Evolutionary conservation across 148 eudicot species (phyloP), one percentile per base, ranked within the genome.

Genomic region (Dysphania ambrosioides): DNA sequence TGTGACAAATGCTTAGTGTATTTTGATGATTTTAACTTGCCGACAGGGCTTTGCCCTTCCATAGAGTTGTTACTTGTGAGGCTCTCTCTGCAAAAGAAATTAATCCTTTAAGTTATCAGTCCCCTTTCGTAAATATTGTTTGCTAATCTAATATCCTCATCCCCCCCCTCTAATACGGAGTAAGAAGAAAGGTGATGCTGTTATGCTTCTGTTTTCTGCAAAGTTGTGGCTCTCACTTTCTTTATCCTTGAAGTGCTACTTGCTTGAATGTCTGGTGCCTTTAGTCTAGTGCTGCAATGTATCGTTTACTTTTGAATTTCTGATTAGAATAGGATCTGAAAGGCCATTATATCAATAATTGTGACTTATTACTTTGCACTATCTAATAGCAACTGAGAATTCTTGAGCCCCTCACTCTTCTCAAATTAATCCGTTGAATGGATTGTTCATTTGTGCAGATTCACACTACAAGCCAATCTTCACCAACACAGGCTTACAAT

Each of bases 401-500:
- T 56, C 38, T 24, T 57, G 35, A 35, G 59, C 7, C 36, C 30
- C 69, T 26, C 35, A 1, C 55, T 51, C 10, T 23, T 51, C 10
- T 44, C 21, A 49, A n/a, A n/a, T n/a, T 21, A 27, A 51, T n/a
- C n/a, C 10, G 15, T 67, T 24, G 29, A 36, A 16, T 59, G 18
- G 10, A 34, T 32, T 49, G 62, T 73, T 61, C 41, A 59, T 36
- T 9, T 72, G 15, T 67, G 76, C 89, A 93, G 95, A 90, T 93
- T 80, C 97, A 94, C 78, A 94, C 97, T 26, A 82, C 97, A 6
- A 91, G 97, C 84, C 93, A 91, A 81, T 94, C 93, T 41, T 94
- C 98, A 60, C 97, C 97, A 32, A 89, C 87, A 79, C 98, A 91
- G 80, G 97, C 98, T 13, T 93, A 93, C 70, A 93, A 91, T 79